These are phyloP conservation scores for Macaranga tanarius DNA, from an alignment of 441 rosid species.

Conservation along the genomic window DNA sequence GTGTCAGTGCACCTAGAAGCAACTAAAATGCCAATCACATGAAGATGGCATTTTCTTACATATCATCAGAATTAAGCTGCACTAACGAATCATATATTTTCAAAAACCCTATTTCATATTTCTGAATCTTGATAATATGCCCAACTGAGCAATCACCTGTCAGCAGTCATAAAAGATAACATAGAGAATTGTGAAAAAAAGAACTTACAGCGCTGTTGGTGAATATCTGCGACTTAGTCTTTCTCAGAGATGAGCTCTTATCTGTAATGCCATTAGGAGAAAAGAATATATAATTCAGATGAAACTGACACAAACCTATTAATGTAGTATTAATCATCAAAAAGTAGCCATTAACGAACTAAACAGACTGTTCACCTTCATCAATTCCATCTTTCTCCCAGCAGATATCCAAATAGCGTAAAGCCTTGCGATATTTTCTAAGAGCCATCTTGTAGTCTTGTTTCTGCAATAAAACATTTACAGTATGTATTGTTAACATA, in stretches of 20 bases:
- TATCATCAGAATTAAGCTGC: not conserved
- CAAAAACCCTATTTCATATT: not conserved
- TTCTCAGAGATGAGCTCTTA: conserved; percentile 74
- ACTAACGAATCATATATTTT: not conserved
- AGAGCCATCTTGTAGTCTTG: conserved; percentile 94
- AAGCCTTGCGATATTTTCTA: conserved; percentile 81
- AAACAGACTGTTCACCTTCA: conserved; percentile 49
- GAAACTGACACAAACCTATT: not conserved
- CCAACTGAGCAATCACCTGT: not conserved
- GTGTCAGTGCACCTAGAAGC: not conserved
- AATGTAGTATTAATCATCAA: conserved; percentile 2
- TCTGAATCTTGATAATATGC: not conserved
- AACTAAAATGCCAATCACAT: not conserved
- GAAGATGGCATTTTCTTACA: not conserved
- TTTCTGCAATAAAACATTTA: conserved; percentile 44
- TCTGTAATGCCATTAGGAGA: conserved; percentile 41
- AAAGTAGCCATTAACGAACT: not conserved
- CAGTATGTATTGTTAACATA: not conserved
- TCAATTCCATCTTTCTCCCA: conserved; percentile 99
- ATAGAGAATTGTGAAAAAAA: not conserved
- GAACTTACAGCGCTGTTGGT: conserved; percentile 84
- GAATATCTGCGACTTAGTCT: conserved; percentile 86
- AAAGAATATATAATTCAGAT: not conserved
- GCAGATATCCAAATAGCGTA: conserved; percentile 87
- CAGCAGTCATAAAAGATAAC: not conserved